phyloP scores from a whole-genome alignment of 108 stramenopile genomes.

The Parietichytrium sp. region DNA sequence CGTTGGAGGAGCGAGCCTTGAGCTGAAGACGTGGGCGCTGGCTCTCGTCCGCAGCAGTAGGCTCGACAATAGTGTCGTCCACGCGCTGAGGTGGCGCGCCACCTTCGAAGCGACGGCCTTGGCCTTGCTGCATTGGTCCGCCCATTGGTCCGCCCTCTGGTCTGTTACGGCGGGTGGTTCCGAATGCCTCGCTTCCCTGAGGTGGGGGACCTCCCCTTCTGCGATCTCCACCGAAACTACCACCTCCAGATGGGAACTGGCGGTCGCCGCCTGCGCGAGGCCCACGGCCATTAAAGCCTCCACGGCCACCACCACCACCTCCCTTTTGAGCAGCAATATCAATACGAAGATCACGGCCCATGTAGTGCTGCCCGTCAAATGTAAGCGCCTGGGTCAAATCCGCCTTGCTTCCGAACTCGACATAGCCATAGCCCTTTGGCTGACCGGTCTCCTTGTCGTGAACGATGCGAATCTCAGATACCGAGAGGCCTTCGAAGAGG shows the following conservation, averaged over 20 bases:
- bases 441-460: slow-evolving; percentile 29
- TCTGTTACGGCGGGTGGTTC: background rate
- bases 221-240: slow-evolving; percentile 4
- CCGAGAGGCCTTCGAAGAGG: slow-evolving; percentile 35
- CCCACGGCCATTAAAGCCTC: background rate
- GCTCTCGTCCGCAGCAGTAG: slow-evolving; percentile 22
- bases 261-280: background rate
- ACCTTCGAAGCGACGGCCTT: too few species aligned
- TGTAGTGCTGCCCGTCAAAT: background rate
- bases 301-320: slow-evolving; percentile 13
- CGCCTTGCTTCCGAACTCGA: slow-evolving; percentile 7
- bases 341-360: slow-evolving; percentile 17
- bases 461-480: slow-evolving; percentile 23
- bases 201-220: background rate
- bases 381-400: background rate
- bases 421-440: slow-evolving; percentile 11
- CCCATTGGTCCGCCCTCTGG: background rate
- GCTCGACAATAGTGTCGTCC: background rate
- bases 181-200: slow-evolving; percentile 16
- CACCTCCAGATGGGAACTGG: background rate
- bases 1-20: background rate
- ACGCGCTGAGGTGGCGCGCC: background rate
- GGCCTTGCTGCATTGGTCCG: background rate
- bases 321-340: slow-evolving; percentile 24
- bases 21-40: slow-evolving; percentile 33